Evolutionary conservation across 2,329 filamentous ascomycete species (phyloP), one percentile per base, ranked within the genome.

Genomic region (Colletotrichum sojae): DNA sequence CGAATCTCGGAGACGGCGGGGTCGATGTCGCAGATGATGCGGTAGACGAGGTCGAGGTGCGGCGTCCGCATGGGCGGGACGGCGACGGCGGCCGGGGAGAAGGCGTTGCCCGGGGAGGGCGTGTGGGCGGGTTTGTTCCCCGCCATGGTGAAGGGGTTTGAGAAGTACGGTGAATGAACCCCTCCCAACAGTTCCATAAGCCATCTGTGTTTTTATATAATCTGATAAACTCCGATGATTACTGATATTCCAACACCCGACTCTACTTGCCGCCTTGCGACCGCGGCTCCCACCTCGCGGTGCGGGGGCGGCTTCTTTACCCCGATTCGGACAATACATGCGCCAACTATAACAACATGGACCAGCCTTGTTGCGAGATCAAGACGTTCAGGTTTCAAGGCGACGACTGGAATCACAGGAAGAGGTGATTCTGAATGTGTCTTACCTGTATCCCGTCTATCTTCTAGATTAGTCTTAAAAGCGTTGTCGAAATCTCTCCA

Each of bases 1-100:
- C 48, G 53, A 25, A 74, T 74, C 12, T 67, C 51, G n/a, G 59
- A 72, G 25, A 48, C 58, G 8, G 40, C 40, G 6, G 60, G 62
- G 18, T 71, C 63, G 71, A 74, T 74, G 8, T 73, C 58, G 27
- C 69, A 70, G 16, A 74, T 72, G 53, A 73, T 74, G 20, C 71
- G 71, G 39, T 74, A 74, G 53, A 74, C 67, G 52, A 74, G 72
- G 13, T 74, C 64, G 1, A 74, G 57, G 43, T 74, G 69, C 31
- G 73, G 72, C 67, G 67, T 63, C 16, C 71, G 69, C 73, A 74
- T 73, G 18, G 70, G 66, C 10, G 69, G 70, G 25, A 69, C 49
- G 27, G n/a, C 51, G n/a, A 64, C 51, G 9, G 71, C 68, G 36
- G 66, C 61, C 6, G 71, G 65, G 1, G 70, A 67, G 56, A 72